Base-by-base conservation (phyloP, 2,329 filamentous ascomycete genomes). In the Aspergillus sp. region DNA sequence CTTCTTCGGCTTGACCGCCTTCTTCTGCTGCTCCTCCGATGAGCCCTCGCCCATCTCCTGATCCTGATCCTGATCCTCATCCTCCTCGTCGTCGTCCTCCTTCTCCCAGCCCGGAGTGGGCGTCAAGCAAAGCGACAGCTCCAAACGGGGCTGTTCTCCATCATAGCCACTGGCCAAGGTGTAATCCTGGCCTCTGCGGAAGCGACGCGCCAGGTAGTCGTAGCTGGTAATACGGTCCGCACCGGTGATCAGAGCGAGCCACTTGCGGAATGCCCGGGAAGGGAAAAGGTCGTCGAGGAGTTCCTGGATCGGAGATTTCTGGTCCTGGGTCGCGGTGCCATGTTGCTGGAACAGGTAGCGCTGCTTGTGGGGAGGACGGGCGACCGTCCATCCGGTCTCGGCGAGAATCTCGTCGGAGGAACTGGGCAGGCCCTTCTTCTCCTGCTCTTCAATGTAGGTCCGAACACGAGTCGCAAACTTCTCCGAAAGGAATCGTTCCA, bases 321-420 rank as follows among this genome's bases (percentile, higher is more conserved):
- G 54, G 65, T 70, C 61, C 70, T 74, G 45, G 59, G 76, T 63
- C 51, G 76, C 64, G 6, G 66, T 65, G 3, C 67, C 63, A 30
- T 79, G 75, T 67, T 92, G 87, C 61, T 91, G 85, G 77, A 95
- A 99, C 2, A 97, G 82, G 75, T 90, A 99, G 13, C 93, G 91
- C 73, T 97, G 92, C 80, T 99, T 99, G 79, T 99, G 93, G 0
- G 95, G 95, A 41, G 95, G 95, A 32, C 87, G 85, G 6, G 95
- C 91, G 8, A 96, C 89, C 62, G 84, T 86, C 91, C 91, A 95
- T 0, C 79, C 78, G 45, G 81, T 85, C 63, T 79, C 79, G 49
- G 81, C 81, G 69, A 89, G 85, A 61, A 90, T 87, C 59, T 84
- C 82, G 0, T 76, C 71, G 49, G 84, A 86, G 15, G 74, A 71